Percentiles rank a stretch among this genome's conserved stretches.
Conservation (phyloP, 768 basidiomycete species). For the Harrya chromipes region DNA sequence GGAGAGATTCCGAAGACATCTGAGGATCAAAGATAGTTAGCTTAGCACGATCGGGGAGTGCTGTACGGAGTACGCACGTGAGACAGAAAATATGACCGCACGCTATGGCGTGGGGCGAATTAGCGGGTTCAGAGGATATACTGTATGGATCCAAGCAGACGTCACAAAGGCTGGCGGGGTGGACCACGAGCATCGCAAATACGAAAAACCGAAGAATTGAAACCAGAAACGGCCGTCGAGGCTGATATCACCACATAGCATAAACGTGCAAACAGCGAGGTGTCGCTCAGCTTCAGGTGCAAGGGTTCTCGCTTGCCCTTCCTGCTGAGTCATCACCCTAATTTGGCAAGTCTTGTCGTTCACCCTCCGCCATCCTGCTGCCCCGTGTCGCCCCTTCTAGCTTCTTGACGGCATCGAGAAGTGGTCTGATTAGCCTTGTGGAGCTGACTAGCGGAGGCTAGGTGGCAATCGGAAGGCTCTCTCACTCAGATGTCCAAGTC, state of each 20-base stretch:
- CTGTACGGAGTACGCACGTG: conserved; percentile 43
- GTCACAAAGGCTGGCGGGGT: conserved; percentile 71
- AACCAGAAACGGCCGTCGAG: conserved; percentile 27
- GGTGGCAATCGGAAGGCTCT: no score
- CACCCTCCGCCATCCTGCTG: not conserved
- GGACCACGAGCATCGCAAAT: conserved; percentile 55
- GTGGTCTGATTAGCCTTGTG: conserved; percentile 28
- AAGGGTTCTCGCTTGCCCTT: conserved; percentile 16
- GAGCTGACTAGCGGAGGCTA: no score
- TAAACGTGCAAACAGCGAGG: conserved; percentile 31
- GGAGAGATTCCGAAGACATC: conserved; percentile 51
- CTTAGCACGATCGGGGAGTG: conserved; percentile 12
- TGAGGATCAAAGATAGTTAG: conserved; percentile 21
- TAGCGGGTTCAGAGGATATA: conserved; percentile 45
- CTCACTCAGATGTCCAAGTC: no score
- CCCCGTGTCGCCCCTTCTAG: not conserved
- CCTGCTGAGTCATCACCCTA: conserved; percentile 23
- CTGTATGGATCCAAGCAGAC: conserved; percentile 66
- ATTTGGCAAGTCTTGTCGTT: conserved; percentile 21
- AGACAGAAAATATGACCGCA: conserved; percentile 79
- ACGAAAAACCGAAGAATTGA: conserved; percentile 17
- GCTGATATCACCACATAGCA: conserved; percentile 34
- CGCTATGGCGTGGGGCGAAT: conserved; percentile 65
- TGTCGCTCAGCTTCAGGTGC: conserved; percentile 9
- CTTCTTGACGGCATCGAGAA: conserved; percentile 20